Evolutionary conservation across 1,284 basidiomycete species (phyloP), one percentile per base, ranked within the genome.

Genomic region (Apiotrichum porosum): DNA sequence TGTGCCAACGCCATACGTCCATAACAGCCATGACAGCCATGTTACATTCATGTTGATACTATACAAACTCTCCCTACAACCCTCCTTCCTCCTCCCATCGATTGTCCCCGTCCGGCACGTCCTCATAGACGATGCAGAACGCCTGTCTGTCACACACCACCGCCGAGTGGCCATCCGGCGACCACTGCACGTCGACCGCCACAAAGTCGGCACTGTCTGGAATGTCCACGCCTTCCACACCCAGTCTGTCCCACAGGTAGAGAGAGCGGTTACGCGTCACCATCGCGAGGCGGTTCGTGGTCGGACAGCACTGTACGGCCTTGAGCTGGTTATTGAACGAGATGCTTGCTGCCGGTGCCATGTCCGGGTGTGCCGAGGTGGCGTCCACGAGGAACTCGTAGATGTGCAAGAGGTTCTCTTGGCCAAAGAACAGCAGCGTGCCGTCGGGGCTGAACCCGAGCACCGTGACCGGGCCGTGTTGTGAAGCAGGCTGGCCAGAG

Each of bases 391-490:
- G 47, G 48, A 71, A 69, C 3, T 57, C 52, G 48, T 71, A 63
- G 4, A 73, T 58, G 36, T 71, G 65, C 1, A 71, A 30, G 0
- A 61, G 47, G 9, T 57, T 15, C 14, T 44, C 47, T 14, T 44
- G 43, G 2, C 31, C 39, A 31, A 82, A 80, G 28, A 88, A 77
- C 4, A 93, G 70, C 15, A 86, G 71, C 1, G 77, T 82, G 12
- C 87, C 88, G 14, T 80, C 81, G 36, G 79, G 75, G 67, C 88
- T 88, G 80, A 88, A 92, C 37, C 84, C 81, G 23, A 93, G 69
- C 54, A 88, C 84, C 2, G 4, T 22, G 13, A 52, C 42, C 6
- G 41, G 26, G 4, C 22, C 22, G 9, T 19, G 17, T 10, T 21
- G 4, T 4, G 22, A 6, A 1, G 32, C 19, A 3, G 23, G 22